Evolutionary conservation across 805 yeast species (phyloP).

Genomic region (Cyberlindnera saturnus): DNA sequence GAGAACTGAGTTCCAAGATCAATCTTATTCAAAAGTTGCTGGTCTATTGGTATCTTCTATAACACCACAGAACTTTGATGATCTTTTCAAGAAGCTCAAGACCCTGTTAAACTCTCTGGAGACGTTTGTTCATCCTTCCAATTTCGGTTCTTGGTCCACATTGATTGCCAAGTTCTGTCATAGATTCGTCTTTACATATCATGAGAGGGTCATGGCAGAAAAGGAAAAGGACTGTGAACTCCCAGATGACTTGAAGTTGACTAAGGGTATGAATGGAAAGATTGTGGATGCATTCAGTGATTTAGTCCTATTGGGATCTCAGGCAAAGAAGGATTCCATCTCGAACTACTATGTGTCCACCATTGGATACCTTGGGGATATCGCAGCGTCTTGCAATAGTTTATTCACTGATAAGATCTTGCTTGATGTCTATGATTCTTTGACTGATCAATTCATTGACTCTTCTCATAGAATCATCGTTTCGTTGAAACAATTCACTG

Average conservation of each 20-base stretch:
- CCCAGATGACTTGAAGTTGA: slow-evolving; percentile 25
- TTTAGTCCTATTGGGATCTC: slow-evolving; percentile 62
- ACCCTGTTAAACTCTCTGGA: slow-evolving; percentile 62
- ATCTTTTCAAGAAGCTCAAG: slow-evolving; percentile 43
- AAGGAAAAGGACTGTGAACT: slow-evolving; percentile 27
- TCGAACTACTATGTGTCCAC: slow-evolving; percentile 54
- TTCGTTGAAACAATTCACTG: slow-evolving; percentile 62
- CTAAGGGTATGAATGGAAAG: slow-evolving; percentile 26
- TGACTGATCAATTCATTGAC: slow-evolving; percentile 54
- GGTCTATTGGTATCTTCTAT: slow-evolving; percentile 59
- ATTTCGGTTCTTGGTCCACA: slow-evolving; percentile 82
- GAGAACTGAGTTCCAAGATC: slow-evolving; percentile 27
- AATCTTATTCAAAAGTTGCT: slow-evolving; percentile 35
- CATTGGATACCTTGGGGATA: slow-evolving; percentile 50
- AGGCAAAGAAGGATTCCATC: slow-evolving; percentile 57
- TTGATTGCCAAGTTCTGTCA: slow-evolving; percentile 61
- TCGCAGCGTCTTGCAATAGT: slow-evolving; percentile 41
- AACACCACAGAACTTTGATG: slow-evolving; percentile 40
- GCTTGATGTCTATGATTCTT: slow-evolving; percentile 71
- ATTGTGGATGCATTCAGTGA: slow-evolving; percentile 40
- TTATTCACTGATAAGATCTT: slow-evolving; percentile 47
- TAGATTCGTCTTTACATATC: slow-evolving; percentile 53
- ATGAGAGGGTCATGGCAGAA: slow-evolving; percentile 51
- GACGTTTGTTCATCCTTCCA: slow-evolving; percentile 89
- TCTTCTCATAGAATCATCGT: slow-evolving; percentile 76